Base-by-base conservation (phyloP, 208 protist species). In the Blastocrithidia nonstop region DNA sequence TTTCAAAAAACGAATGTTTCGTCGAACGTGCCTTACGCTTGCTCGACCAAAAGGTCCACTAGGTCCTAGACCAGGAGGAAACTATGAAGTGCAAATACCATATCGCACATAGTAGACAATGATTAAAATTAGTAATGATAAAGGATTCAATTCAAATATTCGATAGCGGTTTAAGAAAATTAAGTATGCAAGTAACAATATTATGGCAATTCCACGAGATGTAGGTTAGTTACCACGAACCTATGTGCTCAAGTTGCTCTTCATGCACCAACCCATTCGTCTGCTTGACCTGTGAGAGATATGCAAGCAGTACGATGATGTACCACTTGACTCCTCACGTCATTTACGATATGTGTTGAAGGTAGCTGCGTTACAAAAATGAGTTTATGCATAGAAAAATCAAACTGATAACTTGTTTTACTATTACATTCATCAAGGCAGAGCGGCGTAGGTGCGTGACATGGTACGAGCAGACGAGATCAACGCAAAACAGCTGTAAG, bases 311-410 rank as follows among this genome's bases (percentile, higher is more conserved):
- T 68, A 82, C 52, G 74, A 89, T 40, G 80, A 93, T 39, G 76
- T 88, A 22, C 84, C 84, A 4, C 61, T 93, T 15, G 84, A 93
- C 61, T 88, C 77, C 4, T 71, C 76, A 7, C 78, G 78, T 26
- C 84, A 93, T 63, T 63, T 93, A 28, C 79, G 84, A 7, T 50
- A 82, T 4, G 74, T 93, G 17, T 59, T 93, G 36, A 86, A 85
- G 45, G 78, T 93, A 17, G 79, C 84, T 27, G 79, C 79, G 43
- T 45, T 86, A 43, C 76, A 89, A 56, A 66, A 75, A 31, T 93
- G 84, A 80, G 71, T 88, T 17, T 89, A 93, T 42, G 75, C 71
- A 13, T 79, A 93, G 62, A 93, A 93, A 65, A 89, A 93, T 48
- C 80, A 90, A 41, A 76, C 70, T 1, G 72, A 88, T 55, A 89